Percentiles rank a stretch among this genome's conserved stretches.
Evolutionary conservation across 768 basidiomycete genomes (phyloP).

Genomic region (Inosperma sp.): DNA sequence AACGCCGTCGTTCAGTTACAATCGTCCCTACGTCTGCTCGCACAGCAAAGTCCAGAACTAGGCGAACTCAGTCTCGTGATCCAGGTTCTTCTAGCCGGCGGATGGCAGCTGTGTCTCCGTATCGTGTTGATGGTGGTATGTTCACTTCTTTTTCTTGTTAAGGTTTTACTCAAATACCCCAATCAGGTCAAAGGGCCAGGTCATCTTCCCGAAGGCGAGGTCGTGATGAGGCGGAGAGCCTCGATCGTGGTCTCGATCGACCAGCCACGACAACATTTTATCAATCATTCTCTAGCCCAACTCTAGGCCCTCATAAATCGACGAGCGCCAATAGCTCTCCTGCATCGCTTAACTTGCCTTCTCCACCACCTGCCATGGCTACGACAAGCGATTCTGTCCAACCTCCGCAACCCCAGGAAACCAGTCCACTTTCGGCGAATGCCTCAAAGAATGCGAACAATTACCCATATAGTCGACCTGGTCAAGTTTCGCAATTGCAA

Average conservation of each 20-base stretch:
- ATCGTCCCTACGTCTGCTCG: conserved; percentile 41
- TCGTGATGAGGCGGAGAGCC: conserved; percentile 57
- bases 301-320: conserved; percentile 24
- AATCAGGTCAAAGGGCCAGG: conserved; percentile 55
- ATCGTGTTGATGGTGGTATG: conserved; percentile 59
- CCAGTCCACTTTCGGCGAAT: conserved; percentile 49
- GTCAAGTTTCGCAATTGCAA: conserved; percentile 49
- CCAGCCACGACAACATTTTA: conserved; percentile 38
- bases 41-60: conserved; percentile 46
- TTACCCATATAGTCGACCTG: conserved; percentile 44
- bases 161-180: conserved; percentile 12
- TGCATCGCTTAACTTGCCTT: conserved; percentile 65
- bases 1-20: conserved; percentile 55
- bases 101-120: conserved; percentile 56
- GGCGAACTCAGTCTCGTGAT: conserved; percentile 58
- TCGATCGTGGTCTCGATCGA: conserved; percentile 47
- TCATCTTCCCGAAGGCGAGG: conserved; percentile 74
- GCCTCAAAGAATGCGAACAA: conserved; percentile 21
- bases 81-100: conserved; percentile 47
- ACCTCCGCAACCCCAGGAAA: conserved; percentile 38
- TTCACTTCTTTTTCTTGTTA: not conserved
- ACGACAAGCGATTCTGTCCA: conserved; percentile 17
- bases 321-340: conserved; percentile 71
- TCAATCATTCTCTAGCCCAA: conserved; percentile 54
- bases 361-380: conserved; percentile 52